Percentiles rank a stretch among this genome's conserved stretches.
phyloP scores from a whole-genome alignment of 257 asterid genomes.

The Capsicum pubescens region DNA sequence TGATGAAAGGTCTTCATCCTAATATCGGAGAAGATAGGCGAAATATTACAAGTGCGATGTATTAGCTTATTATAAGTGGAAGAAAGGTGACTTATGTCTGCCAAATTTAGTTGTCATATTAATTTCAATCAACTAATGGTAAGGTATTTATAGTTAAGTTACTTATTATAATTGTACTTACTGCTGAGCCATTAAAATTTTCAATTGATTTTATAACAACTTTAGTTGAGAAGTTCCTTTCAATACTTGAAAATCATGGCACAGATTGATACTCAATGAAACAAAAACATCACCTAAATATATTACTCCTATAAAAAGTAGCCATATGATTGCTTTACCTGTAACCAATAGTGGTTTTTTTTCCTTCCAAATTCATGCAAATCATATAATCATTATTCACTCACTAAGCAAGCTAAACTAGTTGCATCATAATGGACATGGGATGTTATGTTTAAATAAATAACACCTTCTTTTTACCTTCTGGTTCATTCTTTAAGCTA shows the following conservation, averaged over 20 bases:
- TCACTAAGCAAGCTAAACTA: neutral
- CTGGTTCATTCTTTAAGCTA: conserved; percentile 24
- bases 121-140: neutral
- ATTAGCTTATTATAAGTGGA: neutral
- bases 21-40: too few species aligned
- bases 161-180: neutral
- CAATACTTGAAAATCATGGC: conserved; percentile 27
- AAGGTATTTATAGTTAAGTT: neutral
- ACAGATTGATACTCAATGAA: conserved; percentile 29
- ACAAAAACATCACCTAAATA: conserved; percentile 43
- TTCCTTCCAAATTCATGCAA: neutral
- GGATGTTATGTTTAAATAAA: neutral
- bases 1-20: too few species aligned
- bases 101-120: neutral
- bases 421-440: neutral
- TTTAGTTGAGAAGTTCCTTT: conserved; percentile 42
- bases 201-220: conserved; percentile 33
- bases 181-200: conserved; percentile 4
- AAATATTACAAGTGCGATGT: neutral
- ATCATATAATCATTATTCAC: neutral
- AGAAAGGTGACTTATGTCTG: neutral
- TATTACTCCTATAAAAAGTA: neutral
- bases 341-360: conserved; percentile 23
- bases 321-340: conserved; percentile 30
- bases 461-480: neutral